Conservation (phyloP, 1,139 yeast genomes). For the Zygosaccharomyces sapae region DNA sequence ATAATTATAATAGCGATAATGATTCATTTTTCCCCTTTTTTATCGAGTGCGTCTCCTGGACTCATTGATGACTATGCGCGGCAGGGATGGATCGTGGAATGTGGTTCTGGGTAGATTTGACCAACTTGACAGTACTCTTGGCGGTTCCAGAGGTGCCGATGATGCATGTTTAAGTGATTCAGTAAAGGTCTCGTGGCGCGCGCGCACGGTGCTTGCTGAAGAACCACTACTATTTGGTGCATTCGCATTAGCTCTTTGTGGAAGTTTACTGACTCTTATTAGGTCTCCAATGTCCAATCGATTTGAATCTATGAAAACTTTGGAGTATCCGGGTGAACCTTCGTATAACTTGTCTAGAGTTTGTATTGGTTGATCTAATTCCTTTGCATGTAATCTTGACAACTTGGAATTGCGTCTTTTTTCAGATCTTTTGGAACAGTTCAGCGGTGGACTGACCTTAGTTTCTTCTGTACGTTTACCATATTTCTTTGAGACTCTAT, state of each 20-base stretch:
- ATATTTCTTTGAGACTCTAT: slow-evolving; percentile 1
- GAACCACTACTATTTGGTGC: too few species aligned
- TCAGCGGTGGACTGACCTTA: slow-evolving; percentile 5
- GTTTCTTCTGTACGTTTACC: background rate
- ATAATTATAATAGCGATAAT: background rate
- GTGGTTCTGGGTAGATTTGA: slow-evolving; percentile 11
- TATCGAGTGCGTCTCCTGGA: slow-evolving; percentile 10
- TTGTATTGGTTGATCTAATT: slow-evolving; percentile 8
- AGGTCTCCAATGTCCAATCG: slow-evolving; percentile 34
- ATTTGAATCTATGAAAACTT: slow-evolving; percentile 28
- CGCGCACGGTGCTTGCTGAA: background rate
- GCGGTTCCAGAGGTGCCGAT: slow-evolving; percentile 13
- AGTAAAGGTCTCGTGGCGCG: slow-evolving; percentile 6
- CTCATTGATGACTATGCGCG: slow-evolving; percentile 9
- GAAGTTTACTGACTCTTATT: slow-evolving; percentile 25
- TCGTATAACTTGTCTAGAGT: slow-evolving; percentile 23
- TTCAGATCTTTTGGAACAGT: slow-evolving; percentile 16
- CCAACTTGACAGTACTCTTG: slow-evolving; percentile 18
- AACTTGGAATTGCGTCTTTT: slow-evolving; percentile 10
- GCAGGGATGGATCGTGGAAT: slow-evolving; percentile 11
- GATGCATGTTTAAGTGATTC: background rate
- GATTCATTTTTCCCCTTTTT: background rate
- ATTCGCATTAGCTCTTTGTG: slow-evolving; percentile 31
- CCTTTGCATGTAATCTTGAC: slow-evolving; percentile 12
- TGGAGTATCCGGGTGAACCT: slow-evolving; percentile 34